Conservation (phyloP, 2,329 filamentous ascomycete species). For the Lasiodiplodia sp. region DNA sequence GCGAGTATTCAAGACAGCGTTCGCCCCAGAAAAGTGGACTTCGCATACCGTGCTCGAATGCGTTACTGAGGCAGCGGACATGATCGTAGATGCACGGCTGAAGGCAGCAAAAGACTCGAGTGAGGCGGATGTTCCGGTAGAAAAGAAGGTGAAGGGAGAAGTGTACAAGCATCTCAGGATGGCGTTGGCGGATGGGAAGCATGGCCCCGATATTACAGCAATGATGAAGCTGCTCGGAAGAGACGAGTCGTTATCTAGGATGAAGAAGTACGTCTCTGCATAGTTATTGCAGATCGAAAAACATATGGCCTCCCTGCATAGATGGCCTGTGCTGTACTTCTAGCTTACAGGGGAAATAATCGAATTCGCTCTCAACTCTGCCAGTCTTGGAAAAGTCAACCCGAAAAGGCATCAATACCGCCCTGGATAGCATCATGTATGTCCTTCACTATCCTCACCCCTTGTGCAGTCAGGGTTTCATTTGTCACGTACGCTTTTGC, state of each 20-base stretch:
- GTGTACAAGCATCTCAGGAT: slow-evolving; percentile 45
- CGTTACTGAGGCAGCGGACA: not conserved
- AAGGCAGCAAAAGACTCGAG: not conserved
- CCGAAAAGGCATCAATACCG: slow-evolving; percentile 32
- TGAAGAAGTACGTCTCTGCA: slow-evolving; percentile 16
- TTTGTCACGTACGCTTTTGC: slow-evolving; percentile 26
- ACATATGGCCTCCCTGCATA: too few species aligned
- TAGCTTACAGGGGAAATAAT: too few species aligned
- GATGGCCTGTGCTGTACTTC: too few species aligned
- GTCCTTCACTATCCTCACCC: slow-evolving; percentile 28
- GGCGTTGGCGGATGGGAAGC: slow-evolving; percentile 41
- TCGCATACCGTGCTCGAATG: not conserved
- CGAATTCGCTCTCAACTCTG: too few species aligned
- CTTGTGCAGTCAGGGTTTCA: slow-evolving; percentile 24
- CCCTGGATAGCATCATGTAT: slow-evolving; percentile 33
- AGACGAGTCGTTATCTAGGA: slow-evolving; percentile 31
- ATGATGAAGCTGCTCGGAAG: slow-evolving; percentile 45
- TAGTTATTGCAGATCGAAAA: not conserved
- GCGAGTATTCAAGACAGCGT: not conserved
- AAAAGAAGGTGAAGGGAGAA: slow-evolving; percentile 37
- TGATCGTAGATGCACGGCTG: not conserved
- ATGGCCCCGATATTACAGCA: slow-evolving; percentile 46
- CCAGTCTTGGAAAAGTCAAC: slow-evolving; percentile 7
- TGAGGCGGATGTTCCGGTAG: not conserved
- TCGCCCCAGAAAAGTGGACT: slow-evolving; percentile 12